Evolutionary conservation across 768 basidiomycete genomes (phyloP), one percentile per base, ranked within the genome.

Genomic region (Mycena latifolia): DNA sequence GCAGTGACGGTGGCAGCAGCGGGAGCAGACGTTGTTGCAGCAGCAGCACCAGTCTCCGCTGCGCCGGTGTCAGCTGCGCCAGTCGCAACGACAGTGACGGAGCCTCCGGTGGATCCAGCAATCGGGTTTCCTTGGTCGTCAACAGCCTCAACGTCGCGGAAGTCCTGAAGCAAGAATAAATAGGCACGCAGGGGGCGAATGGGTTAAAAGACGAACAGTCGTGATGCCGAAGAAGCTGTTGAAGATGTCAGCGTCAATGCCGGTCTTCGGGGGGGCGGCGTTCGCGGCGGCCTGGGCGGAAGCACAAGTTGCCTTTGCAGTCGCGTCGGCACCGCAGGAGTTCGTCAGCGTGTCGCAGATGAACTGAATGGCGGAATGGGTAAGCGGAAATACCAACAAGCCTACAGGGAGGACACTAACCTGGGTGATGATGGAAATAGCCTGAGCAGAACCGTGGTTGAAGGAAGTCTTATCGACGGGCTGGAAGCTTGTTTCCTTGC

Each of bases 161-260:
- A 89, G 75, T 85, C 74, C 82, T 84, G 63, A 57, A 20, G 17
- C 15, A 17, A 11, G 8, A 15, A 18, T 51, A 24, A 25, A 37
- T 17, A 43, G 69, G 17, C 20, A 56, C 33, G 15, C 54, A 50
- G 20, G 33, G 33, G 33, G 20, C 59, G 33, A 15, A 27, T 17
- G 1, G 11, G 24, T 18, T 63, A 27, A 6, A 33, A 43, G 17
- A 72, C 78, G 52, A 52, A 83, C 82, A 52, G 88, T 89, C 5
- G 51, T 76, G 64, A 86, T 81, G 22, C 85, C 87, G 67, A 90
- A 88, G 46, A 75, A 83, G 20, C 78, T 80, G 76, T 91, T 90
- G 82, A 89, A 91, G 5, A 79, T 83, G 74, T 90, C 89, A 18
- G 89, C 88, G 69, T 88, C 85, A 14, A 77, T 82, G 67, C 89